These are phyloP conservation scores for Hemileccinum rubropunctum DNA, from an alignment of 768 basidiomycete genomes.

Conservation along the genomic window DNA sequence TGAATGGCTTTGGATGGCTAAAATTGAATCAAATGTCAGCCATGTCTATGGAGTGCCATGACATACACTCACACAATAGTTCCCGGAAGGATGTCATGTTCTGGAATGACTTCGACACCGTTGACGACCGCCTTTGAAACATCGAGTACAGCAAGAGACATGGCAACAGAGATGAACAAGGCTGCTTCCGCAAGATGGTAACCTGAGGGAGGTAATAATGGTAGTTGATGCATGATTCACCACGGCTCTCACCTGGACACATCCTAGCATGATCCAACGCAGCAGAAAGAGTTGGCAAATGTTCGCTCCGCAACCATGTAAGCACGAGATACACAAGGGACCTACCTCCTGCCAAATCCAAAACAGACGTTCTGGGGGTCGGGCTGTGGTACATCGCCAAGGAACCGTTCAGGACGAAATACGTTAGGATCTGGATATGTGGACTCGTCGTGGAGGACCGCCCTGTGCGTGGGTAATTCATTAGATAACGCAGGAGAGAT, in stretches of 20 bases:
- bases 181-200: conserved; percentile 26
- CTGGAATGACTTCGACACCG: conserved; percentile 43
- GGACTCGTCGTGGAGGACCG: conserved; percentile 49
- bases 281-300: neutral
- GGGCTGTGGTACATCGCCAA: conserved; percentile 18
- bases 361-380: conserved; percentile 19
- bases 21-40: neutral
- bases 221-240: neutral
- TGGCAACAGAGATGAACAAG: conserved; percentile 28
- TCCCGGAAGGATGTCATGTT: conserved; percentile 41
- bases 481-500: neutral
- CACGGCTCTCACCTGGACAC: conserved; percentile 17
- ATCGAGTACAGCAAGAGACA: conserved; percentile 45
- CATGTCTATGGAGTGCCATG: neutral
- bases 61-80: conserved; percentile 39
- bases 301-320: neutral
- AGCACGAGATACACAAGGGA: neutral
- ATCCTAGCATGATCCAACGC: conserved; percentile 3
- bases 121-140: conserved; percentile 40
- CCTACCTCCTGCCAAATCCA: conserved; percentile 32
- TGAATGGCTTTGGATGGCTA: conserved; percentile 53
- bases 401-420: conserved; percentile 36
- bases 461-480: conserved; percentile 33
- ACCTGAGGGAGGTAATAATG: conserved; percentile 13
- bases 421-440: conserved; percentile 31